These are phyloP conservation scores for Penicillium cinerascens DNA, from an alignment of 495 filamentous ascomycete genomes.

Conservation along the genomic window DNA sequence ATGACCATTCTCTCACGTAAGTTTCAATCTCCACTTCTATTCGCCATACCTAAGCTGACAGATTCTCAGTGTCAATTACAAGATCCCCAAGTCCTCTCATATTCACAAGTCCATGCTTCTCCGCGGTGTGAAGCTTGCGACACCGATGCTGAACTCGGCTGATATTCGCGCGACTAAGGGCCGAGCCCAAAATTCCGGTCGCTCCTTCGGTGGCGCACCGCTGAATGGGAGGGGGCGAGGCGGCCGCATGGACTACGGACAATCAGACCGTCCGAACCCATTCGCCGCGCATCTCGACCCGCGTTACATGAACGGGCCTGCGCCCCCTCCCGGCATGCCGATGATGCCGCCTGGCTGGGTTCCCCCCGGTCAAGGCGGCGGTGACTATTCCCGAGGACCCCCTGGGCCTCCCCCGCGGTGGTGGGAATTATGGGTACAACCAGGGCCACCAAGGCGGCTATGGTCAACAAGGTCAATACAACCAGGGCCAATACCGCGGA, in stretches of 20 bases:
- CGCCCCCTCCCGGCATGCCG: slow-evolving; percentile 25
- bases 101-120: slow-evolving; percentile 93
- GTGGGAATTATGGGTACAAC: slow-evolving; percentile 28
- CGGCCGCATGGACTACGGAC: slow-evolving; percentile 47
- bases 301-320: slow-evolving; percentile 34
- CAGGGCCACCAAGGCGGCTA: slow-evolving; percentile 30
- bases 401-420: slow-evolving; percentile 42
- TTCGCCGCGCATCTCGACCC: slow-evolving; percentile 54
- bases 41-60: slow-evolving; percentile 30
- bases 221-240: slow-evolving; percentile 51
- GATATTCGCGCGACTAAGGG: slow-evolving; percentile 69
- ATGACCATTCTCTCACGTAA: slow-evolving; percentile 80
- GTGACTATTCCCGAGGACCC: slow-evolving; percentile 37
- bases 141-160: slow-evolving; percentile 62
- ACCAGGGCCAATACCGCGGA: slow-evolving; percentile 28
- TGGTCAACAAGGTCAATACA: slow-evolving; percentile 25
- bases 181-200: slow-evolving; percentile 57
- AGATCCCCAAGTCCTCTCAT: slow-evolving; percentile 66
- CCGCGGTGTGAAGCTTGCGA: slow-evolving; percentile 69
- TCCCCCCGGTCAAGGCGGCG: slow-evolving; percentile 31
- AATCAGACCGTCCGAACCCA: slow-evolving; percentile 46
- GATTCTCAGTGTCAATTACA: slow-evolving; percentile 67
- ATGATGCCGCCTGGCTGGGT: slow-evolving; percentile 38
- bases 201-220: slow-evolving; percentile 61
- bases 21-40: slow-evolving; percentile 17